Percentiles rank a stretch among this genome's conserved stretches.
Evolutionary conservation across 495 filamentous ascomycete species (phyloP).

Genomic region (Chlorociboria aeruginascens): DNA sequence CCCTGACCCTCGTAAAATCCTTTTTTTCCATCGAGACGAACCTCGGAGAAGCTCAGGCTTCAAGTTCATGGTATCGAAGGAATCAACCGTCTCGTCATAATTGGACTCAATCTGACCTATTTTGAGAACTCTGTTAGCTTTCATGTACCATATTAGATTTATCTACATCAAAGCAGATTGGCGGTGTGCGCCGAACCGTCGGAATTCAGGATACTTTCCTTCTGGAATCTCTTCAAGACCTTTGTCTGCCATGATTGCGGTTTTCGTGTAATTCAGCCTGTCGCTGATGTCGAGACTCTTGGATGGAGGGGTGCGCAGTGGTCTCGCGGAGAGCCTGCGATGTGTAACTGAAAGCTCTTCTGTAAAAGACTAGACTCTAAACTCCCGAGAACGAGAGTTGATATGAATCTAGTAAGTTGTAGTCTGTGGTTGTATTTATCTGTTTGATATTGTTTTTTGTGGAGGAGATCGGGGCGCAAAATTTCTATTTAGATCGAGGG

Average conservation of each 20-base stretch:
- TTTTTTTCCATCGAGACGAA: slow-evolving; percentile 33
- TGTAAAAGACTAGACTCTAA: slow-evolving; percentile 31
- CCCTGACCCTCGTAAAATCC: background rate
- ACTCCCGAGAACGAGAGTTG: slow-evolving; percentile 26
- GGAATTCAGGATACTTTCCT: slow-evolving; percentile 40
- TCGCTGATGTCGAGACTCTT: slow-evolving; percentile 4
- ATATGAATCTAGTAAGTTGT: slow-evolving; percentile 17
- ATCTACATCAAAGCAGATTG: background rate
- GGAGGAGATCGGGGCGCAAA: slow-evolving; percentile 12
- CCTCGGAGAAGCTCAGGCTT: slow-evolving; percentile 94
- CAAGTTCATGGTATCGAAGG: slow-evolving; percentile 95
- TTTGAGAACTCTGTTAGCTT: slow-evolving; percentile 11
- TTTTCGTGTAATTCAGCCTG: slow-evolving; percentile 11
- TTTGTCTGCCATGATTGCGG: slow-evolving; percentile 95
- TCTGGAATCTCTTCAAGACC: slow-evolving; percentile 93
- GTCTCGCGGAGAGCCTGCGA: slow-evolving; percentile 16
- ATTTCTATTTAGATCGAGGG: background rate
- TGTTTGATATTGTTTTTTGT: slow-evolving; percentile 16
- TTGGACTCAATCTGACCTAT: slow-evolving; percentile 98
- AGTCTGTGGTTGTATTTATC: slow-evolving; percentile 7
- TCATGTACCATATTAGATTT: background rate
- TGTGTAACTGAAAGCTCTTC: background rate
- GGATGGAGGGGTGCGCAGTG: slow-evolving; percentile 30
- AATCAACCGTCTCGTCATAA: slow-evolving; percentile 99
- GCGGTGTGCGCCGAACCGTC: slow-evolving; percentile 11